Evolutionary conservation across 164 flowering plant genomes (phyloP), one percentile per base, ranked within the genome.

Genomic region (Macadamia integrifolia): DNA sequence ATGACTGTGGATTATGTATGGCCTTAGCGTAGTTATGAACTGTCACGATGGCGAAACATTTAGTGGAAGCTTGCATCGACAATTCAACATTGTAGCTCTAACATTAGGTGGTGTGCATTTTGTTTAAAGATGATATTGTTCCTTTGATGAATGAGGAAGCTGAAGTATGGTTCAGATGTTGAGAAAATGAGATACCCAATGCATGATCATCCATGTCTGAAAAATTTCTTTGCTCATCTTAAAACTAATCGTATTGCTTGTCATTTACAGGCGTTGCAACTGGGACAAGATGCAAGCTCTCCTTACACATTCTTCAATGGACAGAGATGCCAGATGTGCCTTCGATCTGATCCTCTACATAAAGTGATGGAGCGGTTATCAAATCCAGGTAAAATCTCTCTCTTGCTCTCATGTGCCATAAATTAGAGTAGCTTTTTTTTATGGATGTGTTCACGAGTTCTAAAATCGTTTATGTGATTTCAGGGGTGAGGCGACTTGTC

Each of bases 321-420:
- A 58, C 98, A 85, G 76, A 77, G 92, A 81, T 91, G 90, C 72
- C 96, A 93, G 66, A 93, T 91, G 97, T 93, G 98, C 75, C 77
- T 93, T 79, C 92, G 88, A 42, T 75, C 97, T 29, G 97, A 93
- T 79, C 78, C 94, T 9, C 76, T 93, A 72, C 91, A 82, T 48
- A 86, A 87, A 83, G 92, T 93, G 71, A 88, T 93, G 93, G 98
- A 93, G 67, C 86, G 92, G 17, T 80, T 93, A 71, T 77, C 94
- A 65, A 80, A 72, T 65, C 96, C 98, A 71, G 98, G 98, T 88
- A 68, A 35, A 35, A 62, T 12, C 10, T 65, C 35, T 65, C 35
- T 49, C 56, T 71, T 17, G 65, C 43, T 40, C 40, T 58, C 6
- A 5, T 35, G 40, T 35, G 40, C 40, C 40, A 35, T 35, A 35